Base-by-base conservation (phyloP, 2,329 filamentous ascomycete species). In the Neonectria ditissima region DNA sequence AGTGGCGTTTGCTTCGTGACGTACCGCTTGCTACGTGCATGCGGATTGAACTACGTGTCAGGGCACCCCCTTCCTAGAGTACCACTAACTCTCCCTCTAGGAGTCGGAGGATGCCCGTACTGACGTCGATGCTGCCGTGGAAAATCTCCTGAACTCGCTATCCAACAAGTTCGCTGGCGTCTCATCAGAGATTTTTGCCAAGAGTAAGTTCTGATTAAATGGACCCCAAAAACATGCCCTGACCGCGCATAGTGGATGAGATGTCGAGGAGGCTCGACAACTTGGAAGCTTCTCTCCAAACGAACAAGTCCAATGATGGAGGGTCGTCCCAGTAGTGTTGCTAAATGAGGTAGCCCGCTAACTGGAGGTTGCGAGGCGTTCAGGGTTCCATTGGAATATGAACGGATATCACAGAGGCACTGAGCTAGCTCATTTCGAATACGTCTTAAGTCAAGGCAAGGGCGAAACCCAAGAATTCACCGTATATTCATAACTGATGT, bases 191-290 rank as follows among this genome's bases (percentile, higher is more conserved):
- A 91, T 97, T 63, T 93, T 97, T 72, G 87, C 91, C 39, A 97
- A 97, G 81, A 92, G 94, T 97, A 79, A 77, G 90, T 82, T 56
- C 16, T 5, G 1, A 10, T 22, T 5, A 10, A n/a, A 16, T 14
- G 18, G 1, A 30, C 34, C 22, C n/a, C n/a, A n/a, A n/a, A n/a
- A 10, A 2, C 47, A n/a, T 8, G 9, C 48, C 24, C 67, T 75
- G 16, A 73, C 63, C 3, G 8, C 18, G 30, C 28, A n/a, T 65
- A 97, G 94, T 97, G 92, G 94, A 97, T 75, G 94, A 97, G 67
- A 97, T 97, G 94, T 92, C 92, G 14, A 86, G 91, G 65, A 88
- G 94, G 26, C 81, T 97, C 22, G 94, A 97, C 76, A 93, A 90
- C 62, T 85, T 97, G 11, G 94, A 97, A 77, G 84, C 91, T 24